Percentiles rank a stretch among this genome's conserved stretches.
Conservation (phyloP, 176 grass and related monocot genomes). For the Neostapfia colusana region DNA sequence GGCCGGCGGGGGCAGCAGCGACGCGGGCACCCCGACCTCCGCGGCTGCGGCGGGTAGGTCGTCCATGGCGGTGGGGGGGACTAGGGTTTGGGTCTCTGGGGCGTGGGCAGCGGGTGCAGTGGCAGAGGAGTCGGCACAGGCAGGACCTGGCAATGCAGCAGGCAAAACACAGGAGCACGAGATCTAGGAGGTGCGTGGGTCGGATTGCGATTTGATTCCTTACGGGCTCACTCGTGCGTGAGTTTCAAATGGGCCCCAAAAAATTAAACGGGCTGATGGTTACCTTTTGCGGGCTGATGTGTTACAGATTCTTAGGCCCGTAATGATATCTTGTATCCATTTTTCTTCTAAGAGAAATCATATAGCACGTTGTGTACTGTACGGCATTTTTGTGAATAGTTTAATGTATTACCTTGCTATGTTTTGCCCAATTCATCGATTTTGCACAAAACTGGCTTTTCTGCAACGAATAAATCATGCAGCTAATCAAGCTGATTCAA, state of each 20-base stretch:
- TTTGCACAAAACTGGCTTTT: not conserved
- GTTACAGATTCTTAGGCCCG: not conserved
- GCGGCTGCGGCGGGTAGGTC: slow-evolving; percentile 30
- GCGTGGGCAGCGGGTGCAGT: slow-evolving; percentile 10
- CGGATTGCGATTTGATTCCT: not conserved
- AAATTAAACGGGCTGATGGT: not conserved
- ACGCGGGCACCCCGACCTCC: slow-evolving; percentile 5
- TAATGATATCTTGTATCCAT: not conserved
- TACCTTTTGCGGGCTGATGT: not conserved
- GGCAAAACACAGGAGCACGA: slow-evolving; percentile 6
- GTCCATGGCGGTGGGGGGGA: slow-evolving; percentile 36
- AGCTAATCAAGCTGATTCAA: too few species aligned
- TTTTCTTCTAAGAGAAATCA: too few species aligned
- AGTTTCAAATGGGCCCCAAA: not conserved
- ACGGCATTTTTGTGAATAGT: too few species aligned
- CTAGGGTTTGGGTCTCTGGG: slow-evolving; percentile 47
- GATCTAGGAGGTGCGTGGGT: slow-evolving; percentile 22
- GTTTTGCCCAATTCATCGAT: too few species aligned
- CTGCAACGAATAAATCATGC: not conserved
- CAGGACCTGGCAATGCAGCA: slow-evolving; percentile 27
- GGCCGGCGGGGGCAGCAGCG: not conserved
- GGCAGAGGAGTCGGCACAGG: slow-evolving; percentile 8
- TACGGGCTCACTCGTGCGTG: not conserved
- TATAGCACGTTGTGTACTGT: too few species aligned
- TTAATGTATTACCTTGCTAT: too few species aligned